Evolutionary conservation across 202 grass and related monocot genomes (phyloP).

Genomic region (Digitaria exilis): DNA sequence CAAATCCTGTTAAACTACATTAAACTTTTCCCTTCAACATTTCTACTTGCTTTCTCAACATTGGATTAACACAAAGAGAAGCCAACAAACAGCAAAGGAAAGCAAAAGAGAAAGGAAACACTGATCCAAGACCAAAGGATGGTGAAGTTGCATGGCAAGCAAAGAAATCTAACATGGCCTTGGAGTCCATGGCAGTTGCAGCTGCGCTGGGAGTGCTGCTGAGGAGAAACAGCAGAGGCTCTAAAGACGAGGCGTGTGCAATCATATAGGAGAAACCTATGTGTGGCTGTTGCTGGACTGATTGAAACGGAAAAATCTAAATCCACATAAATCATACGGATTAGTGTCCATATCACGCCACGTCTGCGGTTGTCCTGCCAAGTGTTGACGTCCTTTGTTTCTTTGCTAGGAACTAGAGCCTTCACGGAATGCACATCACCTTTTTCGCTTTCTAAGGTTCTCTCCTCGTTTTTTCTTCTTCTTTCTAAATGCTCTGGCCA

Average conservation of each 20-base stretch:
- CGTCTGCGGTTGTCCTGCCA: background rate
- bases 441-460: conserved; percentile 25
- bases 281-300: background rate
- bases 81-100: background rate
- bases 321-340: background rate
- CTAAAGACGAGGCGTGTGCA: background rate
- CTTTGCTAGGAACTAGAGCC: conserved; percentile 7
- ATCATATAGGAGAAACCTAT: background rate
- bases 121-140: background rate
- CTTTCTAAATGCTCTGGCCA: background rate
- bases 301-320: background rate
- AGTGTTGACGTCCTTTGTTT: conserved; percentile 1
- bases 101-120: background rate
- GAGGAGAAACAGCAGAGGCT: conserved; percentile 19
- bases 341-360: background rate
- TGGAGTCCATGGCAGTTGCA: conserved; percentile 19
- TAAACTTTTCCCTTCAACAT: background rate
- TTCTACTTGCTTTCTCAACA: conserved; percentile 1
- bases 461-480: background rate
- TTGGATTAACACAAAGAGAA: background rate
- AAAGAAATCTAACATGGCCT: conserved; percentile 40
- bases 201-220: background rate
- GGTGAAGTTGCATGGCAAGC: background rate
- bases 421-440: background rate
- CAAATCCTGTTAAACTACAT: background rate